Evolutionary conservation across 2,329 filamentous ascomycete species (phyloP), one percentile per base, ranked within the genome.

Genomic region (Diaporthe citriasiana): DNA sequence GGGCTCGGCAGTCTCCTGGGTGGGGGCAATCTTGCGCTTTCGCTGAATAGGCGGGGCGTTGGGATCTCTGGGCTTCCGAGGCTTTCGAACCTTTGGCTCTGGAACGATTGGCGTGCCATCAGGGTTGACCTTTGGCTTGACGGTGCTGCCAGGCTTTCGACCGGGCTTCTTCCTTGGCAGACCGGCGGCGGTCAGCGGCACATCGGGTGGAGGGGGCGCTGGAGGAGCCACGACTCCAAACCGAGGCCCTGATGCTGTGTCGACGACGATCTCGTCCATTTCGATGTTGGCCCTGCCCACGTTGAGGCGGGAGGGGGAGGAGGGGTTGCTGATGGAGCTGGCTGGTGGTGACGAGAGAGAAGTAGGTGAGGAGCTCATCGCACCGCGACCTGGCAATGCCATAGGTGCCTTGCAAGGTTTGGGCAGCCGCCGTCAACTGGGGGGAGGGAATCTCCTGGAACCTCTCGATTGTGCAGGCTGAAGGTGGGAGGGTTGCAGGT

Each of bases 151-250:
- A 79, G 91, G 90, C 79, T 93, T 93, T 66, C 91, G 88, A 30
- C 90, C 90, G 27, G 90, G 90, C 83, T 92, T 93, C 82, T 91
- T 91, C 6, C 90, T 83, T 0, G 89, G 89, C 9, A 90, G 79
- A 15, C 89, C 89, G 69, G 89, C 89, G 35, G 89, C 89, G 0
- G 89, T 91, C 70, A 91, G 82, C 75, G 85, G 86, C 38, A 88
- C 86, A 77, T 87, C 81, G 75, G 81, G 75, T 77, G 82, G 73
- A 73, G 77, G 75, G 78, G 82, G 76, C 77, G 80, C 65, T 75
- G 80, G 33, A 35, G 74, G 74, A 6, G 74, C 71, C 75, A 81
- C 78, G 55, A 82, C 78, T 53, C 80, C 78, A 42, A 83, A 84
- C 69, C 80, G 76, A 40, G 79, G 75, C 57, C 82, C 79, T 60